Evolutionary conservation across 352 stramenopile species (phyloP), one percentile per base, ranked within the genome.

Genomic region (Pythium guiyangense): DNA sequence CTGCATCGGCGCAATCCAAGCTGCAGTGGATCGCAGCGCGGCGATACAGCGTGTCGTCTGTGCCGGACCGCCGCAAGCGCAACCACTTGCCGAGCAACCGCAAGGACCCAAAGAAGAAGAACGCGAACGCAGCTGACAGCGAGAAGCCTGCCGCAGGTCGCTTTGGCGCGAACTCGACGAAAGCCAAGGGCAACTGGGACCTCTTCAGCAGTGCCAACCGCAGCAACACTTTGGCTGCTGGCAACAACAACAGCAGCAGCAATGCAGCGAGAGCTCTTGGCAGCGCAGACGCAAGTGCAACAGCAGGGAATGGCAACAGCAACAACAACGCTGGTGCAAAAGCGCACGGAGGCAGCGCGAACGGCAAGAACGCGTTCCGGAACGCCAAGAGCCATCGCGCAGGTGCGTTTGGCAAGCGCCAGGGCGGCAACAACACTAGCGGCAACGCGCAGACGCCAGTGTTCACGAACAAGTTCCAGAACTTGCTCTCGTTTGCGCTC

Each of bases 401-500:
- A 15, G 49, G 49, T 20, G 49, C 40, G 20, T 63, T 63, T 29
- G 71, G 68, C 50, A 74, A 78, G 40, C 62, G 56, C 26, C 43
- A 54, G 37, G 49, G 31, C 15, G 40, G 37, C 10, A 27, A 11
- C 47, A 57, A 57, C 20, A 49, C 44, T 22, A 35, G 31, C 31
- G 49, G 54, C 42, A 10, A 10, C 27, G 18, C 42, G n/a, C 59
- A 86, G 45, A 54, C 49, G 17, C 65, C 68, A 5, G 74, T 88
- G 45, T 89, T 88, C 54, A 90, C 82, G 22, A 88, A 92, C 72
- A 90, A 92, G 64, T 92, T 92, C 52, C 79, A 90, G 67, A 92
- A 92, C 65, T 58, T 92, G 52, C 57, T 92, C 52, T 90, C 75
- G 49, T 88, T 90, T 57, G 77, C 79, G 15, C 79, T 88, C 20